Evolutionary conservation across 2,329 filamentous ascomycete species (phyloP).

Genomic region (Neonectria punicea): DNA sequence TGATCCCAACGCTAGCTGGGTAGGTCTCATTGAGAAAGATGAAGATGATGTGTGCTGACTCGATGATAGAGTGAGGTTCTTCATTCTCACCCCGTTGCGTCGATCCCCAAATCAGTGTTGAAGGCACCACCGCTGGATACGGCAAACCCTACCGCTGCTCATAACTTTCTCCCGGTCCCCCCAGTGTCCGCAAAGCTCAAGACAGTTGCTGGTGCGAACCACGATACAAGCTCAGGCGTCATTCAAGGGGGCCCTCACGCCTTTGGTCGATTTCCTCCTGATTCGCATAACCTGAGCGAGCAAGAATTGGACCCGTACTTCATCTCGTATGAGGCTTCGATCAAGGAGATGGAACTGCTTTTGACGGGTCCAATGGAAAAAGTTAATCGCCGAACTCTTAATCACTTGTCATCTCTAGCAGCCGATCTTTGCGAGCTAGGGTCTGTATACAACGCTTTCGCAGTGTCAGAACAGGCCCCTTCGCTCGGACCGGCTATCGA

Average conservation of each 20-base stretch:
- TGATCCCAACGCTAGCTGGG: slow-evolving; percentile 98
- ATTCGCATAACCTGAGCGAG: slow-evolving; percentile 80
- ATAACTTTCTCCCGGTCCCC: slow-evolving; percentile 88
- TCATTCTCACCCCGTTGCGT: slow-evolving; percentile 88
- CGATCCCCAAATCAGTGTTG: slow-evolving; percentile 91
- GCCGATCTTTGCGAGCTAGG: slow-evolving; percentile 92
- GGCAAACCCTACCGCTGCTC: slow-evolving; percentile 89
- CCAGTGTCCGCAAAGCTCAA: slow-evolving; percentile 87
- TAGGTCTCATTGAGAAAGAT: slow-evolving; percentile 53
- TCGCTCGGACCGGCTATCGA: slow-evolving; percentile 94
- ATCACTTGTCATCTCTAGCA: slow-evolving; percentile 84
- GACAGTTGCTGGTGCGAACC: slow-evolving; percentile 56
- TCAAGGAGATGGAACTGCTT: slow-evolving; percentile 88
- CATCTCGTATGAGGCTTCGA: slow-evolving; percentile 89
- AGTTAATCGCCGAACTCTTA: slow-evolving; percentile 89
- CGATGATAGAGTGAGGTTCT: slow-evolving; percentile 84
- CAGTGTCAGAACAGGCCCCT: slow-evolving; percentile 89
- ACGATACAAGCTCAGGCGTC: slow-evolving; percentile 50
- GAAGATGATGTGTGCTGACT: slow-evolving; percentile 31
- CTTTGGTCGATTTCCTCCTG: slow-evolving; percentile 84
- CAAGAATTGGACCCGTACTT: slow-evolving; percentile 97
- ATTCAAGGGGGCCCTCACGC: slow-evolving; percentile 63
- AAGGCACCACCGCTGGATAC: slow-evolving; percentile 96
- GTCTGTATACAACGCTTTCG: slow-evolving; percentile 96
- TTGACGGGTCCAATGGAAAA: slow-evolving; percentile 96